Evolutionary conservation across 192 early-diverging fungal genomes (phyloP), one percentile per base, ranked within the genome.

Genomic region (Cetraspora pellucida): DNA sequence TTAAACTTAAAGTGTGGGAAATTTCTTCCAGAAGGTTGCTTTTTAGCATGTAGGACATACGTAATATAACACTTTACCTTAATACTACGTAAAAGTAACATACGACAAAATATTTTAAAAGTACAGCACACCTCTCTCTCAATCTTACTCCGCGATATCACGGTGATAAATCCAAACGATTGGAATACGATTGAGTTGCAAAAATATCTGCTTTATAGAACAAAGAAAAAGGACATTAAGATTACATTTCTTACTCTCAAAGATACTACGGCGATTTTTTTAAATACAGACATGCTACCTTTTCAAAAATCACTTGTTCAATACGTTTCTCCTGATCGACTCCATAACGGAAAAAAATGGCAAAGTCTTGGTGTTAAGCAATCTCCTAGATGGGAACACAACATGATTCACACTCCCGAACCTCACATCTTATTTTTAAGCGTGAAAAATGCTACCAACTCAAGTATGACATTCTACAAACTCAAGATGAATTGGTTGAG

Each of bases 341-440:
- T 87, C n/a, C 0, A 59, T 87, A 54, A 74, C 79, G 7, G 86
- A 87, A 57, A 77, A 28, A 82, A 85, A 79, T 87, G 86, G 81
- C 46, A 81, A 64, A 70, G 64, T 43, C 52, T 83, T 23, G 86
- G 86, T 2, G 68, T 86, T 31, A 82, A 80, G 44, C 84, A 86
- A 55, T 86, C 85, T 11, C 71, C 75, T 44, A 84, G 86, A 13
- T 87, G 86, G 85, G 82, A 80, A 23, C 85, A 86, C 74, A 86
- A 86, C 75, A 85, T 86, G 84, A 80, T 87, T 25, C 85, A 86
- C 21, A 84, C 61, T 23, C 85, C 85, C 11, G 86, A 86, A 69
- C 87, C 87, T 19, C 84, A 86, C 65, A 80, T 87, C 7, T 66
- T 87, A 28, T 87, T 17, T 87, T 87, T 77, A 83, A 80, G 49